These are phyloP conservation scores for Cryptococcus jaspeensis DNA, from an alignment of 1,284 basidiomycete species.

Conservation along the genomic window DNA sequence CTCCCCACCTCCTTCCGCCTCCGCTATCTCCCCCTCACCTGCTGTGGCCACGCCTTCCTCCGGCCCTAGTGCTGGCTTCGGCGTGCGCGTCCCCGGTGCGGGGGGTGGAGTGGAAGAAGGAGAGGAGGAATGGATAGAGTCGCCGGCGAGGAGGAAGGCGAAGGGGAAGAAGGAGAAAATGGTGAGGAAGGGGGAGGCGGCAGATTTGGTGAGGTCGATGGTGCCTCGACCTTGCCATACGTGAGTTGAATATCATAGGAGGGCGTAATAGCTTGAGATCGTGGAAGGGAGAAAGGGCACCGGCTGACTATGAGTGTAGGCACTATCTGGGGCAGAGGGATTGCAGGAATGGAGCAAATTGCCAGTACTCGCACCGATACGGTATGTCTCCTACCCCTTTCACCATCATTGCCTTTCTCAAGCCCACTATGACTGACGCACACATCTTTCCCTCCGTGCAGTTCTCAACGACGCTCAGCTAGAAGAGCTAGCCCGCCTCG, in stretches of 20 bases:
- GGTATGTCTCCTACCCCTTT: slow-evolving; percentile 17
- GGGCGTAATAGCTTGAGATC: no score
- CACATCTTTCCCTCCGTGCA: not conserved
- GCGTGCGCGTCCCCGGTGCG: not conserved
- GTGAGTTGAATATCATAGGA: no score
- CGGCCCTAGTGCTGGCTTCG: not conserved
- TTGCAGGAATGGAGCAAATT: slow-evolving; percentile 38
- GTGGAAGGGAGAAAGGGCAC: no score
- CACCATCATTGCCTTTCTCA: no score
- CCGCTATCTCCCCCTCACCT: not conserved
- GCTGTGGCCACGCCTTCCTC: not conserved
- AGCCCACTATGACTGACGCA: not conserved
- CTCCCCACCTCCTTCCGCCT: not conserved
- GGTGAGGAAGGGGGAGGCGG: slow-evolving; percentile 14
- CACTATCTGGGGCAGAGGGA: slow-evolving; percentile 9
- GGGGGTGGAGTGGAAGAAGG: not conserved
- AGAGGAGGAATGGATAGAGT: slow-evolving; percentile 16
- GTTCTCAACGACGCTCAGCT: slow-evolving; percentile 37
- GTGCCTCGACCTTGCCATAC: slow-evolving; percentile 36
- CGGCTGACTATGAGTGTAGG: not conserved
- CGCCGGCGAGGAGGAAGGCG: slow-evolving; percentile 14
- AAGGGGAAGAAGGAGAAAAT: slow-evolving; percentile 20
- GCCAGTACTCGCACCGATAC: slow-evolving; percentile 43
- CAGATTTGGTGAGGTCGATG: slow-evolving; percentile 21
- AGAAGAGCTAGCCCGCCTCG: slow-evolving; percentile 34